Base-by-base conservation (phyloP, 129 eudicot genomes). In the Lactuca saligna region DNA sequence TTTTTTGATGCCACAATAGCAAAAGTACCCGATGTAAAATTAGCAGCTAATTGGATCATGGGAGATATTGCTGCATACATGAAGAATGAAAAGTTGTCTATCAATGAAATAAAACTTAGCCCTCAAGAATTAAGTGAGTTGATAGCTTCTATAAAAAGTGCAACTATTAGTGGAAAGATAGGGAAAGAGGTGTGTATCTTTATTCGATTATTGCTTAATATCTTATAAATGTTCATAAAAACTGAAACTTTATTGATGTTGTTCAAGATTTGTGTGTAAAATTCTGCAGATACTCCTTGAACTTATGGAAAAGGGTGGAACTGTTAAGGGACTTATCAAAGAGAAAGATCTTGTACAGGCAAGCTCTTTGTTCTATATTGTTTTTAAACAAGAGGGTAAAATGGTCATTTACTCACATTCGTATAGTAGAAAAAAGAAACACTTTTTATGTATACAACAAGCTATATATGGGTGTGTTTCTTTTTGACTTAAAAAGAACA, bases 271-370 rank as follows among this genome's bases (percentile, higher is more conserved):
- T 13, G 5, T 42, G 55, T 54, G 11, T 65, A 50, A 68, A 48
- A 49, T 38, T 59, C 37, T 84, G 85, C 85, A 93, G 99, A 89
- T 93, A 71, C 85, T 93, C 54, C 79, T 93, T 78, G 99, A 89
- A 81, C 79, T 93, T 54, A 83, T 93, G 87, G 87, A 86, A 46
- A 93, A 93, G 74, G 97, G 99, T 53, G 99, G 99, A 61, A 93
- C 99, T 13, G 99, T 93, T 25, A 79, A 89, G 72, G 97, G 97
- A 68, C 50, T 93, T 57, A 89, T 89, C 71, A 81, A 93, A 72
- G 99, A 89, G 64, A 93, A 89, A 82, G 82, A 87, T 86, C 84
- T 93, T 72, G 97, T 93, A 67, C 99, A 93, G 95, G 97, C 71
- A 87, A 79, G 88, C 82, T 62, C 6, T 59, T 72, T 51, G 31